Evolutionary conservation across 352 stramenopile genomes (phyloP).

Genomic region (Phytophthora syringae): DNA sequence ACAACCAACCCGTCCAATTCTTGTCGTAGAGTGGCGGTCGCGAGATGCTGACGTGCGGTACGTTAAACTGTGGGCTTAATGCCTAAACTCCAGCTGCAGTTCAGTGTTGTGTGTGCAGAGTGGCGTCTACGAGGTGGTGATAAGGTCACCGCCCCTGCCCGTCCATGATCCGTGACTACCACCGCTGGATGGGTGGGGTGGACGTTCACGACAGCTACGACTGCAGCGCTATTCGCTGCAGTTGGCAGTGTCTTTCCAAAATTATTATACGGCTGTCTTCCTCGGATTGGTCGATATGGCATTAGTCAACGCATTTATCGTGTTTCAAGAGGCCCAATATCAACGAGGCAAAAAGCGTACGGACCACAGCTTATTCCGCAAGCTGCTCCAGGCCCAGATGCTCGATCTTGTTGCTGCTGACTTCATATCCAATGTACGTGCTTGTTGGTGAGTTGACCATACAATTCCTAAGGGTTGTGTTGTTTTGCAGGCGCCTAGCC

Average conservation of each 20-base stretch:
- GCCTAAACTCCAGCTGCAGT: not conserved
- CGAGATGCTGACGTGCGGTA: slow-evolving; percentile 9
- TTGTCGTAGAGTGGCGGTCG: not conserved
- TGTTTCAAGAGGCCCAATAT: too few species aligned
- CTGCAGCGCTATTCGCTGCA: not conserved
- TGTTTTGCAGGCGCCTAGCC: too few species aligned
- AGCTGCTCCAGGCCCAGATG: too few species aligned
- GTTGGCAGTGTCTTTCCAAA: not conserved
- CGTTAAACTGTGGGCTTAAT: not conserved
- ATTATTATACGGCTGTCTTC: not conserved
- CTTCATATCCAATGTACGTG: too few species aligned
- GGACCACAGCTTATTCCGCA: too few species aligned
- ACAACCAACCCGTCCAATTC: not conserved
- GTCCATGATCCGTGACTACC: not conserved
- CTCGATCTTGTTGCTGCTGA: too few species aligned
- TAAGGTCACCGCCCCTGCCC: too few species aligned
- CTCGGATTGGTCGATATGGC: not conserved
- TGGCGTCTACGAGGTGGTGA: too few species aligned
- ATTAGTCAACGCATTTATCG: not conserved
- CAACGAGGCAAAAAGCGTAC: too few species aligned
- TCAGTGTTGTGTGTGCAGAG: too few species aligned
- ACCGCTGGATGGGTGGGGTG: not conserved
- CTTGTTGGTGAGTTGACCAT: too few species aligned
- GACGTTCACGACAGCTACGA: not conserved
- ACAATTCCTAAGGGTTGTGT: too few species aligned